Evolutionary conservation across 1,284 basidiomycete species (phyloP).

Genomic region (Rhodotorula sp.): DNA sequence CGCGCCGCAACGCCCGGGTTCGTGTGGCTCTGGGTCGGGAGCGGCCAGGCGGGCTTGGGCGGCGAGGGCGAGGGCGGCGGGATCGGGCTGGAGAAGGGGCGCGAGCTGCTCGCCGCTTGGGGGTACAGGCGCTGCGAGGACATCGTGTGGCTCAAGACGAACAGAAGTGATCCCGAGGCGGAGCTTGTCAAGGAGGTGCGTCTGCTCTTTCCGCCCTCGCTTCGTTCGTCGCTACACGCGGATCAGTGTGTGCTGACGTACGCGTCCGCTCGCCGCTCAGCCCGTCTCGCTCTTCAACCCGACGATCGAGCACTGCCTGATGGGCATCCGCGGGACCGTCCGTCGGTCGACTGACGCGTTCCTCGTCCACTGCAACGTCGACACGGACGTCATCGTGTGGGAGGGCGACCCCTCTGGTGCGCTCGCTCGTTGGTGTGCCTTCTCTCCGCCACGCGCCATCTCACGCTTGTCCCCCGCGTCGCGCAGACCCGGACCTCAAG

Average conservation of each 20-base stretch:
- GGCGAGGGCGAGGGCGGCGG: conserved; percentile 17
- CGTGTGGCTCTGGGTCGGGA: conserved; percentile 95
- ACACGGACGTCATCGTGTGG: conserved; percentile 97
- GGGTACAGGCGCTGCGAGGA: conserved; percentile 91
- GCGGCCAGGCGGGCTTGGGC: conserved; percentile 70
- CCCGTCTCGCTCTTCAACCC: conserved; percentile 65
- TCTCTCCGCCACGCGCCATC: background rate
- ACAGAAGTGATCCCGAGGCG: conserved; percentile 53
- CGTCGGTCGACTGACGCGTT: conserved; percentile 87
- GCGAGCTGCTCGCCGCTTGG: conserved; percentile 90
- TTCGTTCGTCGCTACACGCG: background rate
- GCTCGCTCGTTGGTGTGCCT: conserved; percentile 21
- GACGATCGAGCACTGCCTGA: conserved; percentile 94
- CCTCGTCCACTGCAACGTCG: conserved; percentile 96
- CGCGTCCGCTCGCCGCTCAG: background rate
- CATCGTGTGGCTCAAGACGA: conserved; percentile 95
- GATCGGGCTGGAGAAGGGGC: conserved; percentile 79
- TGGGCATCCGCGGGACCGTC: conserved; percentile 98
- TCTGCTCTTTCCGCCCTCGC: background rate
- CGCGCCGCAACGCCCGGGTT: conserved; percentile 89
- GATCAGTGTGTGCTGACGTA: background rate
- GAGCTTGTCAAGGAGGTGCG: conserved; percentile 34
- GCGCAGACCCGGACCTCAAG: conserved; percentile 71
- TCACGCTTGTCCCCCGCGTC: conserved; percentile 12
- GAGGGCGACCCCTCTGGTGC: conserved; percentile 68